Conservation (phyloP, 139 green algal species). For the Eudorina sp. region DNA sequence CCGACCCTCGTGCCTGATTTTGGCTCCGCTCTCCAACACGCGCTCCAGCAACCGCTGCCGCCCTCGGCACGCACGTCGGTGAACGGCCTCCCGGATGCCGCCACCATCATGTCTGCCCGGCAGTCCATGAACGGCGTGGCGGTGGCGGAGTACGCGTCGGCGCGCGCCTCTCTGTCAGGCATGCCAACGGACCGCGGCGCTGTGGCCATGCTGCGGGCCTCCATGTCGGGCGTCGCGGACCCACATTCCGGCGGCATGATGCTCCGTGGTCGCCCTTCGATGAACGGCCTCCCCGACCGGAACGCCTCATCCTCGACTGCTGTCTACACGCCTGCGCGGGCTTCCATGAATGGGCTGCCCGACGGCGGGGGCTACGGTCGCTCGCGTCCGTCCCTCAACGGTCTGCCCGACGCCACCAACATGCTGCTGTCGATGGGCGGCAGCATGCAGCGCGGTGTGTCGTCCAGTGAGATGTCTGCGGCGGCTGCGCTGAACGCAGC, state of each 20-base stretch:
- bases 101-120: not conserved
- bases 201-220: not conserved
- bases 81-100: conserved; percentile 4
- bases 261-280: not conserved
- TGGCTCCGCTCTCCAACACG: conserved; percentile 5
- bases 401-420: not conserved
- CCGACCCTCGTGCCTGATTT: not conserved
- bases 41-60: conserved; percentile 11
- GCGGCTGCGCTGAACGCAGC: not conserved
- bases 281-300: not conserved
- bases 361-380: not conserved
- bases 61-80: conserved; percentile 8
- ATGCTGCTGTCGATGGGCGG: conserved; percentile 33
- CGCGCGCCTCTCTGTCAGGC: conserved; percentile 15
- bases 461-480: not conserved
- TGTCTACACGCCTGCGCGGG: not conserved
- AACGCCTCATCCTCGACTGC: not conserved
- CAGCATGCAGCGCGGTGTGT: conserved; percentile 25
- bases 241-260: not conserved
- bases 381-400: not conserved
- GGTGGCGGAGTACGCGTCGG: not conserved
- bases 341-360: conserved; percentile 16
- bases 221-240: conserved; percentile 17
- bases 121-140: conserved; percentile 7
- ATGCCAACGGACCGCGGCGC: not conserved